Evolutionary conservation across 768 basidiomycete genomes (phyloP).

Genomic region (Macrolepiota dolichaula): DNA sequence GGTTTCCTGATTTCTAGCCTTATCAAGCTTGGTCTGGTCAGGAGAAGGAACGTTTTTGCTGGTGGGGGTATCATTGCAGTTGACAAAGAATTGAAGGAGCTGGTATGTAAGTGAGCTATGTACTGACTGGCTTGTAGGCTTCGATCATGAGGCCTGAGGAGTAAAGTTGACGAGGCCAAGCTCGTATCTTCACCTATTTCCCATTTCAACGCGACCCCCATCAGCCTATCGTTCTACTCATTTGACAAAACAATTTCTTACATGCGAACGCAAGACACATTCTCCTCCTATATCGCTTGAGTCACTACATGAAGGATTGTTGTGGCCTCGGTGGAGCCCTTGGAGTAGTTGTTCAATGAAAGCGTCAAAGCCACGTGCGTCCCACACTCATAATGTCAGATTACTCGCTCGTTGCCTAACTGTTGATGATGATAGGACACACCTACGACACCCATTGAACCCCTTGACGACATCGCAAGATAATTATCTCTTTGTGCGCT

Average conservation of each 20-base stretch:
- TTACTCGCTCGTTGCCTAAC: conserved; percentile 12
- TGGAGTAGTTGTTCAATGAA: conserved; percentile 44
- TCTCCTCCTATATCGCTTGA: conserved; percentile 52
- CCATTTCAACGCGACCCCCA: background rate
- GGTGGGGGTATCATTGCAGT: conserved; percentile 53
- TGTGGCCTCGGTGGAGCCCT: conserved; percentile 51
- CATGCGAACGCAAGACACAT: conserved; percentile 56
- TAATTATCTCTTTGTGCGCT: conserved; percentile 72
- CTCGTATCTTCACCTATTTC: conserved; percentile 32
- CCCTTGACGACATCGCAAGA: conserved; percentile 58
- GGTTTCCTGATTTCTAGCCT: conserved; percentile 65
- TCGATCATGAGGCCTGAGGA: conserved; percentile 64
- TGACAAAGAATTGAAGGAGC: conserved; percentile 43
- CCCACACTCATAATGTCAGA: no score
- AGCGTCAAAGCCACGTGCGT: conserved; percentile 60
- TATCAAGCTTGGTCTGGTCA: conserved; percentile 70
- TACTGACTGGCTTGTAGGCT: conserved; percentile 35
- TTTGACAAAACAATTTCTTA: conserved; percentile 49
- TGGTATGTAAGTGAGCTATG: conserved; percentile 26
- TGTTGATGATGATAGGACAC: conserved; percentile 34
- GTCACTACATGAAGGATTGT: conserved; percentile 59
- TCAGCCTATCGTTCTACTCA: conserved; percentile 14
- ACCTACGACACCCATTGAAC: conserved; percentile 57
- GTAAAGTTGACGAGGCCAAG: conserved; percentile 64
- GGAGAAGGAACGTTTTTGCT: conserved; percentile 67